Conservation (phyloP, 2,329 filamentous ascomycete species). For the Neofusicoccum parvum region DNA sequence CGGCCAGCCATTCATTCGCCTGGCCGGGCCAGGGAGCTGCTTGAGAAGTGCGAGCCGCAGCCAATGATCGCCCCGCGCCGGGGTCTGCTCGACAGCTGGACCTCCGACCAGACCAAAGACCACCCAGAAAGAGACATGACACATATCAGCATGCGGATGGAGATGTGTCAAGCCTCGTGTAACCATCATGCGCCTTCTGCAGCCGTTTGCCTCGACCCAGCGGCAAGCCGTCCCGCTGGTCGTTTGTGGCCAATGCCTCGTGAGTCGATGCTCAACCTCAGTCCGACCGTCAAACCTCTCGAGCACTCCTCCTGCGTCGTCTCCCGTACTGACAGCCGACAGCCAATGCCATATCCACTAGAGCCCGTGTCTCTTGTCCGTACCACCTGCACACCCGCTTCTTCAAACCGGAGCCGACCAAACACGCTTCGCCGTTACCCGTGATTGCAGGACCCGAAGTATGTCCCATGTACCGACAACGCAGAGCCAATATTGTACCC, state of each 20-base stretch:
- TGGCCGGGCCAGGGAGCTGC: conserved; percentile 16
- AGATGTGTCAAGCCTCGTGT: conserved; percentile 21
- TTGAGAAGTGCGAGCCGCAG: conserved; percentile 12
- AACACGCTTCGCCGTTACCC: not conserved
- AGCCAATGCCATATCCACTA: not conserved
- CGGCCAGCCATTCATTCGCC: conserved; percentile 6
- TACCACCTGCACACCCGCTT: conserved; percentile 10
- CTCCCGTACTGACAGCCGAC: not conserved
- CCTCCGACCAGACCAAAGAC: not conserved
- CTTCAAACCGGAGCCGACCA: not conserved
- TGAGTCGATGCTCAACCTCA: conserved; percentile 7
- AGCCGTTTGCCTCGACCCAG: conserved; percentile 14
- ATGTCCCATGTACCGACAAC: not conserved
- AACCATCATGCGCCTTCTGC: conserved; percentile 22
- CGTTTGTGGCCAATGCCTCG: conserved; percentile 18
- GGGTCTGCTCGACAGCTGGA: conserved; percentile 8
- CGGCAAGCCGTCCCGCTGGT: conserved; percentile 17
- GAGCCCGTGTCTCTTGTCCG: conserved; percentile 7
- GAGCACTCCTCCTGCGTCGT: not conserved
- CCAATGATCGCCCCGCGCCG: conserved; percentile 19
- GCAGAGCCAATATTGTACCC: not conserved
- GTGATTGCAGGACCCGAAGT: not conserved
- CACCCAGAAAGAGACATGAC: conserved; percentile 14
- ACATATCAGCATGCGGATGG: conserved; percentile 15
- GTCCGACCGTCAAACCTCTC: not conserved